Conservation (phyloP, 805 yeast species). For the Metschnikowia kofuensis region DNA sequence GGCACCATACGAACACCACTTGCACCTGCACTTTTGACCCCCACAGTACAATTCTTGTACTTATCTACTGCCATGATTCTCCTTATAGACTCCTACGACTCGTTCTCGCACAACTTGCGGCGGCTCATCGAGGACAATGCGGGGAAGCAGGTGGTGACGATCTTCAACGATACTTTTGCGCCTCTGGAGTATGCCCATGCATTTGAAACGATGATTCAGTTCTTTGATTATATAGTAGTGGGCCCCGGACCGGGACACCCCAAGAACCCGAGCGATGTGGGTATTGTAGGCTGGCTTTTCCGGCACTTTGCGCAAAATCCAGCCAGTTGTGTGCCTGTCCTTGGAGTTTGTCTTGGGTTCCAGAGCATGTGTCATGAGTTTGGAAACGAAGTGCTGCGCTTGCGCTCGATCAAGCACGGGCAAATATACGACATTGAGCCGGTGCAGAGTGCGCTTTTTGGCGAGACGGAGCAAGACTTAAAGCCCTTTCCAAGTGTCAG, state of each 20-base stretch:
- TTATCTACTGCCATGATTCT: slow-evolving; percentile 42
- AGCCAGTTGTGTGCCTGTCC: slow-evolving; percentile 49
- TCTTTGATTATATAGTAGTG: slow-evolving; percentile 72
- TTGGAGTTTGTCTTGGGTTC: slow-evolving; percentile 93
- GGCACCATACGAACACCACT: not conserved
- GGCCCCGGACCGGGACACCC: slow-evolving; percentile 99
- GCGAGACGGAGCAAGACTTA: not conserved
- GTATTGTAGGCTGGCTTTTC: slow-evolving; percentile 63
- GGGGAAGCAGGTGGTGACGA: slow-evolving; percentile 47
- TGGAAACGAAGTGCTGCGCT: slow-evolving; percentile 54
- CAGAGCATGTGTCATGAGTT: slow-evolving; percentile 69
- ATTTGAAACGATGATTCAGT: slow-evolving; percentile 42
- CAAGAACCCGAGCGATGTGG: slow-evolving; percentile 55
- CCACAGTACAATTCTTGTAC: not conserved
- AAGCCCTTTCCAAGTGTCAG: slow-evolving; percentile 66
- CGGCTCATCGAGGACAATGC: slow-evolving; percentile 57
- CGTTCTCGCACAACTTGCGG: slow-evolving; percentile 82
- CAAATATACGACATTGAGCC: slow-evolving; percentile 60
- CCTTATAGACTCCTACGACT: slow-evolving; percentile 90
- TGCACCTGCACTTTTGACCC: not conserved
- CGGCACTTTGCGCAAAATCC: slow-evolving; percentile 19
- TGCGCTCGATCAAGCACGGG: slow-evolving; percentile 75
- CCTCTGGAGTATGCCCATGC: slow-evolving; percentile 29
- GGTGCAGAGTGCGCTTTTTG: slow-evolving; percentile 32
- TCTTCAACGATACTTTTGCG: slow-evolving; percentile 58